Evolutionary conservation across 495 filamentous ascomycete genomes (phyloP), one percentile per base, ranked within the genome.

Genomic region (Choiromyces venosus): DNA sequence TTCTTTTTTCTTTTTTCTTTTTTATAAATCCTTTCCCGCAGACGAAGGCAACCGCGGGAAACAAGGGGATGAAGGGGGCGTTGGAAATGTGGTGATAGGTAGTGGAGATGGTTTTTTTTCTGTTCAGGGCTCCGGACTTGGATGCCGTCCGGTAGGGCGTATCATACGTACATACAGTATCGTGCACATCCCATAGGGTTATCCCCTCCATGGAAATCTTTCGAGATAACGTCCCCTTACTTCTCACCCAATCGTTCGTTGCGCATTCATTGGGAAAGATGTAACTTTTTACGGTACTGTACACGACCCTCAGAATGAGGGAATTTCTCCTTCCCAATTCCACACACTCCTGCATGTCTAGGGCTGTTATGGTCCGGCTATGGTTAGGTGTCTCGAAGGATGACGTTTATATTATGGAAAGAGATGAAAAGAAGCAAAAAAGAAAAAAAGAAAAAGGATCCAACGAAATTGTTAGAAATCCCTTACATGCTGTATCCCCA

Each of bases 271-370:
- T 61, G 52, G 52, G 0, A 61, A 61, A 29, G 9, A 61, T 61
- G 25, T 61, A 61, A n/a, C 52, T 29, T 29, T 61, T n/a, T n/a
- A n/a, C n/a, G n/a, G n/a, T 61, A 29, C 52, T 61, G n/a, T 61
- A 61, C 52, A 61, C 52, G 52, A 61, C n/a, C 52, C 52, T 29
- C n/a, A 61, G 52, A 29, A 14, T 61, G 52, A 61, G 52, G 52
- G 52, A 61, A 61, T 61, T 61, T 61, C 52, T 29, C 52, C 46
- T 52, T n/a, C 46, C 16, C 52, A 25, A 61, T 61, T 61, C 52
- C 52, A 9, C 10, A 16, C 52, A n/a, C 25, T 29, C 29, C 52
- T 61, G 52, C 52, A 29, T 61, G n/a, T 4, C n/a, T 61, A 61
- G n/a, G 52, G 52, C 52, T 61, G 52, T 61, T 61, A 61, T 61